phyloP scores from a whole-genome alignment of 805 yeast genomes.

The Wickerhamomyces ciferrii region DNA sequence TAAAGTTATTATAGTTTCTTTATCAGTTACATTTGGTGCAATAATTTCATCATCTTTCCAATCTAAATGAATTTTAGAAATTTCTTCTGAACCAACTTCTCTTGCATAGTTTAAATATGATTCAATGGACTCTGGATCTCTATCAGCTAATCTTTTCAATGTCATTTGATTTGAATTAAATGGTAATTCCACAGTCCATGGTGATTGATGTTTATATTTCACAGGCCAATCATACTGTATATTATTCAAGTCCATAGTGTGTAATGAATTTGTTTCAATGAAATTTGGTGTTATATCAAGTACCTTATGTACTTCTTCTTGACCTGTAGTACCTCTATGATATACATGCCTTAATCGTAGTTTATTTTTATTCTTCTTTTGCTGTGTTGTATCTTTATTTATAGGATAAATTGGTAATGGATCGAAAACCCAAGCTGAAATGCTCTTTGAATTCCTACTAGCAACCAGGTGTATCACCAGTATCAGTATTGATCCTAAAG shows the following conservation, averaged over 20 bases:
- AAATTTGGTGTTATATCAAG: conserved; percentile 44
- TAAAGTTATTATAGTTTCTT: conserved; percentile 63
- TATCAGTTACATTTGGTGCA: conserved; percentile 75
- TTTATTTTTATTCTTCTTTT: conserved; percentile 11
- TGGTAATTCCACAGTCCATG: conserved; percentile 33
- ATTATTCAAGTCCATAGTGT: not conserved
- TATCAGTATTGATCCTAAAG: not conserved
- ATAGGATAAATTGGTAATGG: not conserved
- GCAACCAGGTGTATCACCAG: not conserved
- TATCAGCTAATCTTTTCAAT: conserved; percentile 34
- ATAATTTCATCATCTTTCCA: conserved; percentile 56
- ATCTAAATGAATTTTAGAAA: conserved; percentile 42
- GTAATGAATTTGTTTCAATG: conserved; percentile 15
- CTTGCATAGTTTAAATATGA: conserved; percentile 56
- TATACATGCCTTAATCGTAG: conserved; percentile 47
- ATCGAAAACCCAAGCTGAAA: not conserved
- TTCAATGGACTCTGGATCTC: conserved; percentile 61
- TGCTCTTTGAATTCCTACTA: not conserved
- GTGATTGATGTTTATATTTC: conserved; percentile 27
- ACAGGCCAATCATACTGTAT: conserved; percentile 9
- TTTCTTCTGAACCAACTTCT: conserved; percentile 25
- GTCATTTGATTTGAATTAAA: conserved; percentile 15
- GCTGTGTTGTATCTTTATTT: not conserved
- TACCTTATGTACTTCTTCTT: conserved; percentile 38
- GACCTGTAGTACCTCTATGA: conserved; percentile 53